Percentiles rank a stretch among this genome's conserved stretches.
Conservation (phyloP, 2,329 filamentous ascomycete genomes). For the Lecanicillium sp. region DNA sequence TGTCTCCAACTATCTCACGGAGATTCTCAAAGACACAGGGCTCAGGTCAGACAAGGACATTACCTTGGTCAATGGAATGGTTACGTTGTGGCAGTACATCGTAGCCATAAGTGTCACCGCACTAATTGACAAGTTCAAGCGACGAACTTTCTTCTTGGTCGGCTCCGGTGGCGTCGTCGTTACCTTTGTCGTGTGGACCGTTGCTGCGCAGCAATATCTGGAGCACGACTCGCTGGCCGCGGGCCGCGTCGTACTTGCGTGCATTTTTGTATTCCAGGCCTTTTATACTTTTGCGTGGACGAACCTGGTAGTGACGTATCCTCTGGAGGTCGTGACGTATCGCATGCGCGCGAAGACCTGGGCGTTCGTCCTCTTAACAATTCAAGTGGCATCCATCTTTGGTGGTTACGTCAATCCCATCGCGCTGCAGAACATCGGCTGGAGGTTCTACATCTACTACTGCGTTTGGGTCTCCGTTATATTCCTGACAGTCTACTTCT, state of each 20-base stretch:
- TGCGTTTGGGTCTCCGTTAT: conserved; percentile 33
- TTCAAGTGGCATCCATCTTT: conserved; percentile 33
- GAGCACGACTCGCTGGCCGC: conserved; percentile 25
- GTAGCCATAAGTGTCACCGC: conserved; percentile 31
- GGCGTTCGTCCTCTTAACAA: conserved; percentile 34
- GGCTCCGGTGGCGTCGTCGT: conserved; percentile 33
- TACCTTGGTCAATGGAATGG: conserved; percentile 36
- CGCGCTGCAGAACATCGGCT: conserved; percentile 31
- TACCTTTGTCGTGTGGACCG: conserved; percentile 35
- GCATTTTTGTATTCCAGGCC: conserved; percentile 36
- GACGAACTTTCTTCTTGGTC: conserved; percentile 33
- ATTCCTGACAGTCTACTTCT: conserved; percentile 34
- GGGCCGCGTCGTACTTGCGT: conserved; percentile 32
- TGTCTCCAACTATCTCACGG: conserved; percentile 36
- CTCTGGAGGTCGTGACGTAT: conserved; percentile 36
- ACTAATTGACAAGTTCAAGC: conserved; percentile 32
- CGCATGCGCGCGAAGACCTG: conserved; percentile 37
- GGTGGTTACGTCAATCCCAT: conserved; percentile 36
- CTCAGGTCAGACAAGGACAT: conserved; percentile 32
- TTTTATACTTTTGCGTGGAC: conserved; percentile 40
- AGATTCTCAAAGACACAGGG: conserved; percentile 34
- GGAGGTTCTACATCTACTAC: conserved; percentile 38
- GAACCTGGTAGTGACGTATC: conserved; percentile 37
- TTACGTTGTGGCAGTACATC: conserved; percentile 38
- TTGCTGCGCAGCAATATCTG: conserved; percentile 32